Evolutionary conservation across 768 basidiomycete genomes (phyloP).

Genomic region (Hirschioporus abietinus): DNA sequence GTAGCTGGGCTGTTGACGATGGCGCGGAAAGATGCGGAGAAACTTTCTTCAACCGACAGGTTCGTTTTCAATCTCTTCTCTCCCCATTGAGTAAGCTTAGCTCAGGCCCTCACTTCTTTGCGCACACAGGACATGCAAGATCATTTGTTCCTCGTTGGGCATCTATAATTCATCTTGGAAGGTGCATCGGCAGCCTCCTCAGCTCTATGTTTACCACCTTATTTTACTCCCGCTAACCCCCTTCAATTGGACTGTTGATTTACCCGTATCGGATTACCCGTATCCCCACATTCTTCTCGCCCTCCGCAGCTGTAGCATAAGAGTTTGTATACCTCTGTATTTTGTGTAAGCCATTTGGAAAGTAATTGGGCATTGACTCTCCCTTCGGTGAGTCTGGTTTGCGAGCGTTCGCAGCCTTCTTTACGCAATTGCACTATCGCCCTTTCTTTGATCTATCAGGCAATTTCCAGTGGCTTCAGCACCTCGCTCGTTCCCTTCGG

Average conservation of each 20-base stretch:
- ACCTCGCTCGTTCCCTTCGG: not conserved
- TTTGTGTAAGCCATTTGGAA: not conserved
- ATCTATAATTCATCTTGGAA: not conserved
- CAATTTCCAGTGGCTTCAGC: not conserved
- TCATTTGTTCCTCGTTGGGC: conserved; percentile 1
- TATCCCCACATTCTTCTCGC: not conserved
- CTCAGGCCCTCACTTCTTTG: not conserved
- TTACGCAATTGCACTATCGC: not conserved
- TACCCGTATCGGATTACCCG: not conserved
- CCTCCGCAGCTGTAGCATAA: not conserved
- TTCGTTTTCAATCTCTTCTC: not conserved
- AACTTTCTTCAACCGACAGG: conserved; percentile 2
- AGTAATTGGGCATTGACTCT: not conserved
- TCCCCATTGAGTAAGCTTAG: not conserved
- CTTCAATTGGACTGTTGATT: not conserved
- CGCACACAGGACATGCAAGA: not conserved
- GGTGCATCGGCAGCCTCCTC: not conserved
- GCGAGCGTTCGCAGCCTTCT: not conserved
- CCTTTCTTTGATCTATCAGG: not conserved
- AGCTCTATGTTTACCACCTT: not conserved
- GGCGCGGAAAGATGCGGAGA: conserved; percentile 2
- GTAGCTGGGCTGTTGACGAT: conserved; percentile 1
- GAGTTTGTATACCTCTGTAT: not conserved
- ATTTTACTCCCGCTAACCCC: not conserved
- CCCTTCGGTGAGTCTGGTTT: too few species aligned